These are phyloP conservation scores for Pseudogymnoascus sp. DNA, from an alignment of 2,329 filamentous ascomycete species.

Conservation along the genomic window DNA sequence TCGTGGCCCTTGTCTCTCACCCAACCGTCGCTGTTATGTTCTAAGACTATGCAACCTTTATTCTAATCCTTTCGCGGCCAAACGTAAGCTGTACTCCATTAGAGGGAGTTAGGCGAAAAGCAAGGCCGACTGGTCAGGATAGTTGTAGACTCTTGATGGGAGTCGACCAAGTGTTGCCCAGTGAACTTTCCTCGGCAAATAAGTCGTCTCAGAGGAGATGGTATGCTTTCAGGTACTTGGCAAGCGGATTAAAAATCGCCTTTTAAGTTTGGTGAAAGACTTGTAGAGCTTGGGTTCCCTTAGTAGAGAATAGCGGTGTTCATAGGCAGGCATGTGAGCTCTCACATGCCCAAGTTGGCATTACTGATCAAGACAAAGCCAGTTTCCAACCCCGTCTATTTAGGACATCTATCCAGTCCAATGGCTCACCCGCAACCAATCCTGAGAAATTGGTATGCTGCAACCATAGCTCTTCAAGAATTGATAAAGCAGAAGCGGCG, in stretches of 20 bases:
- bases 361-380: neutral
- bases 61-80: neutral
- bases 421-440: neutral
- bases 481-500: neutral
- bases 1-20: neutral
- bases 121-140: neutral
- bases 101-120: neutral
- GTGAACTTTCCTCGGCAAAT: neutral
- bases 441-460: neutral
- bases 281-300: neutral
- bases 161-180: neutral
- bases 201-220: neutral
- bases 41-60: neutral
- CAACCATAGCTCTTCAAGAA: slow-evolving; percentile 15
- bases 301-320: neutral
- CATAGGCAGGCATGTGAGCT: neutral
- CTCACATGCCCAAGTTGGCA: neutral
- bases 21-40: neutral
- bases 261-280: neutral
- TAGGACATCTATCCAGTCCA: slow-evolving; percentile 7
- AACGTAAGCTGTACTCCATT: neutral
- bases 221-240: neutral
- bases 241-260: neutral
- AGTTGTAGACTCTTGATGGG: neutral
- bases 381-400: neutral